A percentile compares a stretch with the other conserved stretches of the same genome.
phyloP scores from a whole-genome alignment of 1,139 yeast genomes.

The Waltiozyma sp. region DNA sequence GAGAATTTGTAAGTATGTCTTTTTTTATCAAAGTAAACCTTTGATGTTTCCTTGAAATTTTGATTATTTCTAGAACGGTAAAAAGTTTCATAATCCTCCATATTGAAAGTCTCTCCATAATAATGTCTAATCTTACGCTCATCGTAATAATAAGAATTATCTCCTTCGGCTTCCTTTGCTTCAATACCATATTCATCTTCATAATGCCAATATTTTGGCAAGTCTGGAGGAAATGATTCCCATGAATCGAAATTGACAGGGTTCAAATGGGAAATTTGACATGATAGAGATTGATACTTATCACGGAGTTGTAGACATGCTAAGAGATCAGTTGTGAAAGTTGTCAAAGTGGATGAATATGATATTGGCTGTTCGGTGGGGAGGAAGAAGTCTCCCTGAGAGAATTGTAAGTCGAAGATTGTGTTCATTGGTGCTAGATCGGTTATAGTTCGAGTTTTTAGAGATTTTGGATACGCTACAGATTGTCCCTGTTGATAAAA shows the following conservation, averaged over 20 bases:
- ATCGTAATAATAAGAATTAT: slow-evolving; percentile 16
- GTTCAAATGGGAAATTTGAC: slow-evolving; percentile 14
- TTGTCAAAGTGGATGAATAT: slow-evolving; percentile 1
- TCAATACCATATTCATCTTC: slow-evolving; percentile 16
- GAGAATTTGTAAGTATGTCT: slow-evolving; percentile 1
- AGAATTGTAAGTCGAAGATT: slow-evolving; percentile 15
- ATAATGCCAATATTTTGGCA: slow-evolving; percentile 19
- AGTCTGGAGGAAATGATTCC: slow-evolving; percentile 16
- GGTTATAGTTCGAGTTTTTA: background rate
- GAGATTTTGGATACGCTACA: background rate
- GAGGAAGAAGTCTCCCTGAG: slow-evolving; percentile 9
- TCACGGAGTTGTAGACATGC: slow-evolving; percentile 8
- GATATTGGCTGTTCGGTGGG: slow-evolving; percentile 7
- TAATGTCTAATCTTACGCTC: slow-evolving; percentile 13
- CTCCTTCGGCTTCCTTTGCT: too few species aligned
- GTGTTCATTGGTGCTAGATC: slow-evolving; percentile 14
- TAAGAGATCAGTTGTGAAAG: slow-evolving; percentile 5
- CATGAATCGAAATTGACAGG: slow-evolving; percentile 12
- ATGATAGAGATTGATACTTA: slow-evolving; percentile 10
- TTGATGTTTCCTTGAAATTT: background rate
- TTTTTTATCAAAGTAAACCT: background rate
- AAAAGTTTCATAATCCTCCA: slow-evolving; percentile 8
- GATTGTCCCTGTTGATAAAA: background rate
- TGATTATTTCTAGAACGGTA: background rate
- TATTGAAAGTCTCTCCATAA: slow-evolving; percentile 15